Evolutionary conservation across 2,329 filamentous ascomycete genomes (phyloP).

Genomic region (Nannizziopsis barbatae): DNA sequence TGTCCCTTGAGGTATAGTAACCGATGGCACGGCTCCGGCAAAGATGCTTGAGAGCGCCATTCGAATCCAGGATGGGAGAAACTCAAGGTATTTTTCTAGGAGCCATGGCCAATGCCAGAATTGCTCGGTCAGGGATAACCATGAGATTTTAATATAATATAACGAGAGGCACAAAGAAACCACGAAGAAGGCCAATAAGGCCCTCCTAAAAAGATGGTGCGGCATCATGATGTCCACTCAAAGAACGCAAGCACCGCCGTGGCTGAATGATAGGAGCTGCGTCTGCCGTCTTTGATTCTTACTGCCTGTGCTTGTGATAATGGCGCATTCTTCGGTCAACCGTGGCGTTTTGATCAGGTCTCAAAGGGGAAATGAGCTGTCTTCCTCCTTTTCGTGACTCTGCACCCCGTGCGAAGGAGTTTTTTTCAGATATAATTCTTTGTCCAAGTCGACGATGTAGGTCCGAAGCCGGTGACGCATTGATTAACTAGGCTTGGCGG

Average conservation of each 20-base stretch:
- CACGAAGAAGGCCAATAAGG: background rate
- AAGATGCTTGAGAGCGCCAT: conserved; percentile 5
- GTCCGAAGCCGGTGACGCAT: too few species aligned
- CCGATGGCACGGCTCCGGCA: conserved; percentile 12
- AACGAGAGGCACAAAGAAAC: background rate
- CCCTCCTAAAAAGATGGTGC: background rate
- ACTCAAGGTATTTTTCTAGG: conserved; percentile 4
- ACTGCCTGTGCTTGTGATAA: too few species aligned
- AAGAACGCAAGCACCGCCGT: background rate
- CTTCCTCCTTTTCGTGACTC: too few species aligned
- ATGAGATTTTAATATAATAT: conserved; percentile 8
- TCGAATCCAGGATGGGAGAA: conserved; percentile 11
- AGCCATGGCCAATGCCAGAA: conserved; percentile 7
- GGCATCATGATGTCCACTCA: background rate
- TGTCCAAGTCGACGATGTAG: too few species aligned
- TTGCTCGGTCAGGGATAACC: background rate
- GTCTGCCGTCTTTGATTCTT: too few species aligned
- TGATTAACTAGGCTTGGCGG: too few species aligned
- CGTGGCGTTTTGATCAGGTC: too few species aligned
- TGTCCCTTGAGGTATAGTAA: conserved; percentile 22
- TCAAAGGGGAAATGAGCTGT: too few species aligned
- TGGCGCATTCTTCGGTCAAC: too few species aligned
- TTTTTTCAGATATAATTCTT: too few species aligned
- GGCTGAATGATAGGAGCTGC: background rate
- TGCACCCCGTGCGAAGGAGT: too few species aligned